A percentile compares a stretch with the other conserved stretches of the same genome.
Conservation (phyloP, 2,329 filamentous ascomycete genomes). For the Fusarium sp. region DNA sequence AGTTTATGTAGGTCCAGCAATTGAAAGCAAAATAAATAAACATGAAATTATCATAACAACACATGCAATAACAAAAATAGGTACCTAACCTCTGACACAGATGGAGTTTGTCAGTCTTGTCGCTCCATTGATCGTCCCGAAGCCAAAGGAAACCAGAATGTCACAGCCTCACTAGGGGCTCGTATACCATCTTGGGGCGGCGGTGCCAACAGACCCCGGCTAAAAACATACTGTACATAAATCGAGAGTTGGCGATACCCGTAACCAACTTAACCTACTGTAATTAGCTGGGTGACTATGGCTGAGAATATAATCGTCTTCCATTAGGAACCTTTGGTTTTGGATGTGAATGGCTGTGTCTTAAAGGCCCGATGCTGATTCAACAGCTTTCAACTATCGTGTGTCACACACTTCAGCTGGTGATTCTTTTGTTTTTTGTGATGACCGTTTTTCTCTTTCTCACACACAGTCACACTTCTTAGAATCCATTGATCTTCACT, state of each 20-base stretch:
- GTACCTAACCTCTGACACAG: background rate
- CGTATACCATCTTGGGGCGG: constrained; percentile 28
- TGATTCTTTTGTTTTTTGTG: background rate
- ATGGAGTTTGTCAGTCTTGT: background rate
- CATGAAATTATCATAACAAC: background rate
- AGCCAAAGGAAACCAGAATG: constrained; percentile 10
- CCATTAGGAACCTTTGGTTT: constrained; percentile 9
- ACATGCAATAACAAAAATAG: background rate
- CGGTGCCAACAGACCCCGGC: constrained; percentile 13
- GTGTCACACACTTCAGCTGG: constrained; percentile 14
- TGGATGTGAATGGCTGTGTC: constrained; percentile 11
- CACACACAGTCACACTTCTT: background rate
- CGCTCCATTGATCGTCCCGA: constrained; percentile 27
- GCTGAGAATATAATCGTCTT: background rate
- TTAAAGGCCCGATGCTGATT: constrained; percentile 21
- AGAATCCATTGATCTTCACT: background rate
- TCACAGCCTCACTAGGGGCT: constrained; percentile 30
- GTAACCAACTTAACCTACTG: too few species aligned
- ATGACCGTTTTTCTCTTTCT: background rate
- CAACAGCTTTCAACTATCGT: background rate
- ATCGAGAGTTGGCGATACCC: constrained; percentile 5
- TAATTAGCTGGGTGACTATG: constrained; percentile 16
- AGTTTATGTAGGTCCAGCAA: constrained; percentile 1
- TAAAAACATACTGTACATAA: background rate
- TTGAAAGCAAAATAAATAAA: background rate